Percentiles rank a stretch among this genome's conserved stretches.
Evolutionary conservation across 2,329 filamentous ascomycete genomes (phyloP).

Genomic region (Cryphonectria naterciae): DNA sequence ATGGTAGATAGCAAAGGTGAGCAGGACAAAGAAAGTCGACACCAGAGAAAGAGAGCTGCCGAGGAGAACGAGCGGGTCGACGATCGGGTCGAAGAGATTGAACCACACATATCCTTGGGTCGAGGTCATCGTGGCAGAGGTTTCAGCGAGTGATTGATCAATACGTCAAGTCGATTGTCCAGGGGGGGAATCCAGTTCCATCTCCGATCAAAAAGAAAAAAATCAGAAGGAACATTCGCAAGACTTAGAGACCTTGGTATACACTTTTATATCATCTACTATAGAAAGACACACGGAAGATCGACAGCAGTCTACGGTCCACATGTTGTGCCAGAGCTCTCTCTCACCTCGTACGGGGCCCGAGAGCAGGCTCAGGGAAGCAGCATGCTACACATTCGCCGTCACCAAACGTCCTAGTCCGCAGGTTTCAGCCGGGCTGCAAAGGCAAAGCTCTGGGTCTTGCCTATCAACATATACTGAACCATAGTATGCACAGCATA

Average conservation of each 20-base stretch:
- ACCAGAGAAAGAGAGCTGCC: conserved; percentile 10
- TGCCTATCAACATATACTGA: background rate
- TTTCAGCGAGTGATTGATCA: background rate
- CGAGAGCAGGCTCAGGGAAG: background rate
- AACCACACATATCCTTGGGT: conserved; percentile 1
- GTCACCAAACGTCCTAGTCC: background rate
- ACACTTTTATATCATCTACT: conserved; percentile 2
- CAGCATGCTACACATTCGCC: background rate
- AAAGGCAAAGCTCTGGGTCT: background rate
- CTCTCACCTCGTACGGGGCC: background rate
- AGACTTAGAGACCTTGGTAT: background rate
- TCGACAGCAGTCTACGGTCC: background rate
- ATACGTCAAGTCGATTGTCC: conserved; percentile 2
- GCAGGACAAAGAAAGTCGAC: conserved; percentile 1
- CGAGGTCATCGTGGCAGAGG: background rate
- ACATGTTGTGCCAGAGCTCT: background rate
- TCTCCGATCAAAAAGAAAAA: background rate
- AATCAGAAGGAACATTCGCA: background rate
- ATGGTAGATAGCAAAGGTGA: conserved; percentile 13
- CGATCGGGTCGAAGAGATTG: conserved; percentile 12
- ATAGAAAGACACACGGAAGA: background rate
- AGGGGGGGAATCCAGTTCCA: conserved; percentile 12
- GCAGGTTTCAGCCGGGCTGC: conserved; percentile 9
- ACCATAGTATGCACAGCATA: background rate
- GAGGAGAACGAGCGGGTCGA: conserved; percentile 13